Percentiles rank a stretch among this genome's conserved stretches.
Evolutionary conservation across 345 rosid genomes (phyloP).

Genomic region (Gossypium raimondii): DNA sequence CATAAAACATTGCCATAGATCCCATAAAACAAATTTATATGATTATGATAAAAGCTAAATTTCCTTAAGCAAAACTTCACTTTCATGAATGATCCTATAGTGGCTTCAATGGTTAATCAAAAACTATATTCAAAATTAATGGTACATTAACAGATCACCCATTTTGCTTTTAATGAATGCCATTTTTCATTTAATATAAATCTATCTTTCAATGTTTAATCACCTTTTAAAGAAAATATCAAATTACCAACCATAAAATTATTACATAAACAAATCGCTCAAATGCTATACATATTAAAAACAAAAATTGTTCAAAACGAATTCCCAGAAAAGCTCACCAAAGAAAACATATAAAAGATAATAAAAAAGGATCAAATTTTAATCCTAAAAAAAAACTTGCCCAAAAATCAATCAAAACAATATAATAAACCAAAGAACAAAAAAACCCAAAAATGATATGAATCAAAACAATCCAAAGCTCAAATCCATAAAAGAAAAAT

Average conservation of each 20-base stretch:
- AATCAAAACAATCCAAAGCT: conserved; percentile 15
- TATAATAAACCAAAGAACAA: conserved; percentile 12
- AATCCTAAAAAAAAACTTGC: neutral
- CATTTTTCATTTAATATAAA: conserved; percentile 1
- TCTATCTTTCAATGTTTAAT: neutral
- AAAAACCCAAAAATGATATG: neutral
- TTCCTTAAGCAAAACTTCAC: neutral
- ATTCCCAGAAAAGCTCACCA: neutral
- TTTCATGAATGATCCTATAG: neutral
- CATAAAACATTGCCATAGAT: neutral
- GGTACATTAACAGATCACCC: neutral
- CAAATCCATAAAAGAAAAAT: conserved; percentile 15
- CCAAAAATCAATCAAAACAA: neutral
- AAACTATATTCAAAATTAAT: neutral
- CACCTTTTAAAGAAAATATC: neutral
- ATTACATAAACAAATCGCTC: neutral
- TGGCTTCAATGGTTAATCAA: neutral
- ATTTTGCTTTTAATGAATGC: neutral
- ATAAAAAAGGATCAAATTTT: neutral
- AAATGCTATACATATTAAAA: neutral
- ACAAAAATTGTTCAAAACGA: neutral
- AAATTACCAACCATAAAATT: neutral
- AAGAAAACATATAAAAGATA: neutral
- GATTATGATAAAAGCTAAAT: neutral
- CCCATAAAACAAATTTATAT: neutral